Evolutionary conservation across 2,329 filamentous ascomycete genomes (phyloP).

Genomic region (Talaromyces sp.): DNA sequence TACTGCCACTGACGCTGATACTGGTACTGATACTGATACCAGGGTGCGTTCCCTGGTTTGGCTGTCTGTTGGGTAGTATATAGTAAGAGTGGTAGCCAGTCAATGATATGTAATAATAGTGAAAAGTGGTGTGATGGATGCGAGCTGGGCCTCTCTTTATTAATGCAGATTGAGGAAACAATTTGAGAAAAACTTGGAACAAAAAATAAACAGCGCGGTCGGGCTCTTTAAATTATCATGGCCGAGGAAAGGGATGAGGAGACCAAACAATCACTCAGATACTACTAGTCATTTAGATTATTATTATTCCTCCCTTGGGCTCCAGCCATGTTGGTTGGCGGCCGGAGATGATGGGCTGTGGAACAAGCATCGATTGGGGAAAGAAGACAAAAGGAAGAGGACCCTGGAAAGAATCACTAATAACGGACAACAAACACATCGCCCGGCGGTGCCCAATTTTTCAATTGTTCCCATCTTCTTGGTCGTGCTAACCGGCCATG

Average conservation of each 20-base stretch:
- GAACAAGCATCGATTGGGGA: background rate
- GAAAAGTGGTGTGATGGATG: background rate
- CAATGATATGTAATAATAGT: no score
- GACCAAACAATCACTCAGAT: background rate
- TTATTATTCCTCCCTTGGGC: background rate
- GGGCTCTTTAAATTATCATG: background rate
- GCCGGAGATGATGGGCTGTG: background rate
- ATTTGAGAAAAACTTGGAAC: background rate
- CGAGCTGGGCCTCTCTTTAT: no score
- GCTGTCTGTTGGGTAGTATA: background rate
- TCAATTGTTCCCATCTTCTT: background rate
- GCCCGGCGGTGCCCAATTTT: background rate
- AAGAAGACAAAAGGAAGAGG: background rate
- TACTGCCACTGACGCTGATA: background rate
- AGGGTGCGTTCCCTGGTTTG: background rate
- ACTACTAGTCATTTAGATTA: background rate
- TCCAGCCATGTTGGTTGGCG: background rate
- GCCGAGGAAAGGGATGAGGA: background rate
- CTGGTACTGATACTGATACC: background rate
- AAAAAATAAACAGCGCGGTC: background rate
- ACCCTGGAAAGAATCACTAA: background rate
- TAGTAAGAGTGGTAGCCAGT: no score
- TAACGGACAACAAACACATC: background rate
- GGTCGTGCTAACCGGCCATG: background rate
- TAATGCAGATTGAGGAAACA: background rate